Percentiles rank a stretch among this genome's conserved stretches.
phyloP scores from a whole-genome alignment of 495 filamentous ascomycete species.

The Parmelia sp. region DNA sequence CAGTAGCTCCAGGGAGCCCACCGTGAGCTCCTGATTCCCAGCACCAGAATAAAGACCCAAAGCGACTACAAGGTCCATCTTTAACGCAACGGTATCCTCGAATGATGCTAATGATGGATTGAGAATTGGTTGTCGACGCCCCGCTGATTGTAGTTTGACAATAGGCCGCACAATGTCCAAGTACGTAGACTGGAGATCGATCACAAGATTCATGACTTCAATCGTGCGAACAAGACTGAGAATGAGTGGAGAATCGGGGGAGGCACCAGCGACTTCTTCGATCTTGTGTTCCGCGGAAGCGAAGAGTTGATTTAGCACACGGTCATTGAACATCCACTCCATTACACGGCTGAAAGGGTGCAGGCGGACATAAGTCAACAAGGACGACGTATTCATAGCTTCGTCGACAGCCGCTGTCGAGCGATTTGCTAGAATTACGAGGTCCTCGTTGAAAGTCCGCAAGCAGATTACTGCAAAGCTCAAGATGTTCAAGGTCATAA shows the following conservation, averaged over 20 bases:
- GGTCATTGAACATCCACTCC: constrained; percentile 96
- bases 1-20: constrained; percentile 70
- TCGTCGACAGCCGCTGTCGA: constrained; percentile 65
- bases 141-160: constrained; percentile 51
- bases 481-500: constrained; percentile 71
- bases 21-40: constrained; percentile 65
- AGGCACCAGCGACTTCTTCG: constrained; percentile 55
- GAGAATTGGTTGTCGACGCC: constrained; percentile 46
- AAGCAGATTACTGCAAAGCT: constrained; percentile 71
- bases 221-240: constrained; percentile 66
- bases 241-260: constrained; percentile 67
- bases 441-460: constrained; percentile 80
- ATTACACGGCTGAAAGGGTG: constrained; percentile 90
- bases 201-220: constrained; percentile 69
- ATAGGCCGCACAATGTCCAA: constrained; percentile 75
- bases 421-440: constrained; percentile 73
- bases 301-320: constrained; percentile 73
- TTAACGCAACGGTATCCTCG: constrained; percentile 83
- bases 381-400: constrained; percentile 60
- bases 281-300: constrained; percentile 66
- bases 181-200: constrained; percentile 87
- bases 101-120: constrained; percentile 74
- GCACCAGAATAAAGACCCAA: constrained; percentile 79
- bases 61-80: constrained; percentile 66
- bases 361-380: constrained; percentile 70